Conservation (phyloP, 2,329 filamentous ascomycete genomes). For the Colletotrichum spinosum region DNA sequence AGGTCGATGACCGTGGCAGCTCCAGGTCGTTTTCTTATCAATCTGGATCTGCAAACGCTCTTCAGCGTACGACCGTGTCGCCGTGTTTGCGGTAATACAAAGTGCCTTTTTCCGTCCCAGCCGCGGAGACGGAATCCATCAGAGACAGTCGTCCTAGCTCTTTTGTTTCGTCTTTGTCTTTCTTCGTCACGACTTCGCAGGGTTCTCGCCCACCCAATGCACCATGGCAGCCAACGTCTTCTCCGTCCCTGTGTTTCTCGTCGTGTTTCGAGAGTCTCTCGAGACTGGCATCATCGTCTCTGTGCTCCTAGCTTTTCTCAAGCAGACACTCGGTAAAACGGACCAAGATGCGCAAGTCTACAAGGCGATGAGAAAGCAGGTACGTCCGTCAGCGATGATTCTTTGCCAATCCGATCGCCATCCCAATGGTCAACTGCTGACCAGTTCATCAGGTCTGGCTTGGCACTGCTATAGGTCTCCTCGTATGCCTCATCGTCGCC, state of each 20-base stretch:
- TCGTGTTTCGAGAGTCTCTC: slow-evolving; percentile 87
- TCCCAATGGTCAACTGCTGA: neutral
- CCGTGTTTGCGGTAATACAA: too few species aligned
- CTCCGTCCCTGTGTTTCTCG: slow-evolving; percentile 86
- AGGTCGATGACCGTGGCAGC: too few species aligned
- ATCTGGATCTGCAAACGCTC: too few species aligned
- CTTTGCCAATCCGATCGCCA: neutral
- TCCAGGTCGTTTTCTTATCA: too few species aligned
- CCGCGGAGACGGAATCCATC: too few species aligned
- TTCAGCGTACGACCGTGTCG: too few species aligned
- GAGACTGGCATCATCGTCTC: slow-evolving; percentile 89
- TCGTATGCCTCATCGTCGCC: slow-evolving; percentile 72
- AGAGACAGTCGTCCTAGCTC: too few species aligned
- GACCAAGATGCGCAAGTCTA: slow-evolving; percentile 71
- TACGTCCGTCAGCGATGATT: slow-evolving; percentile 40
- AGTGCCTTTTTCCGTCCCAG: too few species aligned
- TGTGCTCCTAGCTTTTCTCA: slow-evolving; percentile 86
- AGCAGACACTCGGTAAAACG: slow-evolving; percentile 78
- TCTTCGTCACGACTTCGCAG: neutral
- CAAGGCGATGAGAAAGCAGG: slow-evolving; percentile 76
- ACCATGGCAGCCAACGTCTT: slow-evolving; percentile 77
- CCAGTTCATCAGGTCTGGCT: slow-evolving; percentile 64
- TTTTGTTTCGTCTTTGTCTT: too few species aligned
- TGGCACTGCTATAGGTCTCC: slow-evolving; percentile 68
- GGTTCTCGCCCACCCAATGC: neutral